Percentiles rank a stretch among this genome's conserved stretches.
Evolutionary conservation across 2,329 filamentous ascomycete species (phyloP).

Genomic region (Microcera coccophila): DNA sequence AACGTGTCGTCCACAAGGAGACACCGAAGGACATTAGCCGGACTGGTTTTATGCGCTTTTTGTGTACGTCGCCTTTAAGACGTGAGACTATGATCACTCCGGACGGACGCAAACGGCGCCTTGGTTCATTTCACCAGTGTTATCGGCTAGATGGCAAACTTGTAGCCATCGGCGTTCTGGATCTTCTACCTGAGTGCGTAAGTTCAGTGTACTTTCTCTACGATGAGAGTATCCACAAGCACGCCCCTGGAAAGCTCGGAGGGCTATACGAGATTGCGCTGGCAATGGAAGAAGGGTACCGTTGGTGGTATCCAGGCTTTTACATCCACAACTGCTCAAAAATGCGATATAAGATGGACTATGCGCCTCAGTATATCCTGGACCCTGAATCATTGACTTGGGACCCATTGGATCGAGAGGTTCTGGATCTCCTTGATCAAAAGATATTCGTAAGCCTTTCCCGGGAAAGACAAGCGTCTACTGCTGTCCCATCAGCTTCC

Average conservation of each 20-base stretch:
- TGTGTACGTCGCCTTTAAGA: slow-evolving; percentile 66
- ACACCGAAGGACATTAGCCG: slow-evolving; percentile 54
- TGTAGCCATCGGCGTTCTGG: slow-evolving; percentile 72
- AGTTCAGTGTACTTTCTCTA: slow-evolving; percentile 84
- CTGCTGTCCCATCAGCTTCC: slow-evolving; percentile 2
- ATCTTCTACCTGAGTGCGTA: slow-evolving; percentile 71
- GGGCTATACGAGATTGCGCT: slow-evolving; percentile 70
- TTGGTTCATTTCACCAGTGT: slow-evolving; percentile 79
- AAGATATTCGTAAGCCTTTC: slow-evolving; percentile 54
- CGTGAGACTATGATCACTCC: slow-evolving; percentile 40
- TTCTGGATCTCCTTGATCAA: slow-evolving; percentile 48
- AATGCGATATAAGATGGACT: slow-evolving; percentile 83
- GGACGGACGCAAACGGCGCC: slow-evolving; percentile 49
- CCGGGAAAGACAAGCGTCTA: slow-evolving; percentile 26
- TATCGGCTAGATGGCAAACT: slow-evolving; percentile 73
- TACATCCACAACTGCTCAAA: slow-evolving; percentile 80
- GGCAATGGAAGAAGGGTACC: slow-evolving; percentile 64
- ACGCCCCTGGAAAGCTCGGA: slow-evolving; percentile 70
- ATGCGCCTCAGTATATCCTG: slow-evolving; percentile 68
- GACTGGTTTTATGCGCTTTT: slow-evolving; percentile 64
- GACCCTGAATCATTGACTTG: slow-evolving; percentile 64
- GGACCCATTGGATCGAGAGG: slow-evolving; percentile 53
- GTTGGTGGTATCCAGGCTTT: slow-evolving; percentile 76
- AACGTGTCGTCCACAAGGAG: slow-evolving; percentile 69
- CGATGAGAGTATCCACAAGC: slow-evolving; percentile 66